Base-by-base conservation (phyloP, 2,329 filamentous ascomycete species). In the Alternaria tenuissima region DNA sequence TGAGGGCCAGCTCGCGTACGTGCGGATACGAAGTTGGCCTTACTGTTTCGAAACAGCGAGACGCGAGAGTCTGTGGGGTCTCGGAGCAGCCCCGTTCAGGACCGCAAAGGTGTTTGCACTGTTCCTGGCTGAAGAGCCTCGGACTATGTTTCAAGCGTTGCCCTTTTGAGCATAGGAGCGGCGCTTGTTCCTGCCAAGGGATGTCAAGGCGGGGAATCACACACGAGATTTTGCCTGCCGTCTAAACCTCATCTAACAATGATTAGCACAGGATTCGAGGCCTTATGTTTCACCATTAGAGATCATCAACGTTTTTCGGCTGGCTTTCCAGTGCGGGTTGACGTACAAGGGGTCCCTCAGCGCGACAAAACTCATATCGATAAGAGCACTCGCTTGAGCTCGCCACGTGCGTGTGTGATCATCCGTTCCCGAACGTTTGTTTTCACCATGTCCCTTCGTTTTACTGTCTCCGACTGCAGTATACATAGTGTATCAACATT, bases 31-130 rank as follows among this genome's bases (percentile, higher is more conserved):
- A 55, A 55, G 55, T 57, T 57, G 55, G 59, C 34, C 53, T 57
- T 18, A 56, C 32, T 62, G 71, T 74, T 74, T 74, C 65, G 68
- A 73, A 74, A 73, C 69, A 62, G 61, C 62, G 61, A 67, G 59
- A 64, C 62, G 61, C 57, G 65, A 58, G 63, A 62, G 59, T 52
- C 30, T 52, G 59, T 65, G 48, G 61, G 59, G 65, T 62, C 32
- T 64, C 59, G 56, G 61, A 41, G 43, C 47, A 62, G 51, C 46
- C 48, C 57, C 51, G 63, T 56, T 55, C 55, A 61, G 54, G 56
- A 49, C 44, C 28, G 60, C 41, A 48, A 48, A 57, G 55, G 55
- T 66, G 61, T 64, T 72, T 64, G 55, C 54, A 55, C 62, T 61
- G 55, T 56, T 60, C 62, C 42, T 67, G 66, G 66, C 64, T 65